Conservation (phyloP, 805 yeast genomes). For the Torulaspora quercuum region DNA sequence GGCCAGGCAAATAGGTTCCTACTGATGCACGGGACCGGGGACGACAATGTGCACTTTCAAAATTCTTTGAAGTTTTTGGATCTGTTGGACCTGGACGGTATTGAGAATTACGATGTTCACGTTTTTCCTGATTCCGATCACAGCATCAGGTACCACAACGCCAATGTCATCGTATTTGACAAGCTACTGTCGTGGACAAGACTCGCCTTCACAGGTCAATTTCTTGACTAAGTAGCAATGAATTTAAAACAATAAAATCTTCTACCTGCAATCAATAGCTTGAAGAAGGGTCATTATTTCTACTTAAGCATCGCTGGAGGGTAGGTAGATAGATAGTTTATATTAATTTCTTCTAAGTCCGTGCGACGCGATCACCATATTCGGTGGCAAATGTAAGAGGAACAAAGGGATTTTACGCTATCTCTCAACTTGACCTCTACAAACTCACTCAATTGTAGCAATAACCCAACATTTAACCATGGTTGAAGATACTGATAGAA, state of each 20-base stretch:
- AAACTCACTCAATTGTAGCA: too few species aligned
- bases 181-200: constrained; percentile 61
- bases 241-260: too few species aligned
- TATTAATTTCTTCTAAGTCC: not conserved
- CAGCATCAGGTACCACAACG: constrained; percentile 67
- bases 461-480: constrained; percentile 14
- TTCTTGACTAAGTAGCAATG: constrained; percentile 4
- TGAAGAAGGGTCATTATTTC: too few species aligned
- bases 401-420: constrained; percentile 8
- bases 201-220: constrained; percentile 43
- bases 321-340: too few species aligned
- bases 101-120: constrained; percentile 81
- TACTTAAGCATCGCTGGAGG: too few species aligned
- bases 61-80: constrained; percentile 78
- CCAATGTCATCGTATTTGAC: constrained; percentile 64
- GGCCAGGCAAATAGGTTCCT: constrained; percentile 62
- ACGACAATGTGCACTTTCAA: constrained; percentile 95
- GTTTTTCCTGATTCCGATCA: constrained; percentile 83
- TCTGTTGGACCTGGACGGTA: constrained; percentile 59
- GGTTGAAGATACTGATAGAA: constrained; percentile 21
- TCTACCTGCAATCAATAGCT: too few species aligned
- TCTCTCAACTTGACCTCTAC: too few species aligned
- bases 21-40: constrained; percentile 95
- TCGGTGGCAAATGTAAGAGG: constrained; percentile 10
- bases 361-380: not conserved